A percentile compares a stretch with the other conserved stretches of the same genome.
These are phyloP conservation scores for Suhomyces ambrosiae DNA, from an alignment of 1,139 yeast genomes.

Conservation along the genomic window DNA sequence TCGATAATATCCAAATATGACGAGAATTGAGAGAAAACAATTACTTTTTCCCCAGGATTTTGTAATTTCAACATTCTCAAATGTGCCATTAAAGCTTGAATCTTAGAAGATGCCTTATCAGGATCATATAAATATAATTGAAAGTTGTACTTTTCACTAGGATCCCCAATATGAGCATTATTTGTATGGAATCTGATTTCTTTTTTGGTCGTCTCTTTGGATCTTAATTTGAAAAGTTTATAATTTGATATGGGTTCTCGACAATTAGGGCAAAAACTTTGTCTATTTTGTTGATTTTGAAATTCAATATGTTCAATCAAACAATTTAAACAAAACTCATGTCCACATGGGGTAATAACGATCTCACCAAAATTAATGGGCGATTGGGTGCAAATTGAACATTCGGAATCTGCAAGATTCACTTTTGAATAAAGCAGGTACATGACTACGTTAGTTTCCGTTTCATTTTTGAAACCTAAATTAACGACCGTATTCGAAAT, in stretches of 20 bases:
- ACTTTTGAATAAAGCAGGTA: slow-evolving; percentile 26
- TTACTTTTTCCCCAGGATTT: slow-evolving; percentile 68
- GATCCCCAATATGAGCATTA: slow-evolving; percentile 22
- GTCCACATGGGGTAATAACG: slow-evolving; percentile 78
- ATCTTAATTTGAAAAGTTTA: slow-evolving; percentile 43
- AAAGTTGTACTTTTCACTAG: slow-evolving; percentile 27
- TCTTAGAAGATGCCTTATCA: slow-evolving; percentile 65
- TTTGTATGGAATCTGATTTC: slow-evolving; percentile 38
- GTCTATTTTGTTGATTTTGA: slow-evolving; percentile 36
- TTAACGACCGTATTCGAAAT: slow-evolving; percentile 16
- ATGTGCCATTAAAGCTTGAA: slow-evolving; percentile 68
- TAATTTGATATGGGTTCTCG: slow-evolving; percentile 45
- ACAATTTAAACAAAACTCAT: slow-evolving; percentile 75
- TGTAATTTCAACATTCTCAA: slow-evolving; percentile 54
- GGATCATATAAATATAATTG: slow-evolving; percentile 51
- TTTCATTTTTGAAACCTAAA: slow-evolving; percentile 37
- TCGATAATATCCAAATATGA: slow-evolving; percentile 78
- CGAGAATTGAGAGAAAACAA: slow-evolving; percentile 91
- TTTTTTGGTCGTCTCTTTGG: slow-evolving; percentile 30
- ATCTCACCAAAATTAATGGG: slow-evolving; percentile 59
- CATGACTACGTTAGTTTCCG: slow-evolving; percentile 32
- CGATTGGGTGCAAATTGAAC: slow-evolving; percentile 79
- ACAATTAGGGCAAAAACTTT: slow-evolving; percentile 64
- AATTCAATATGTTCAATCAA: slow-evolving; percentile 68
- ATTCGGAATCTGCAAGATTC: slow-evolving; percentile 59